phyloP scores from a whole-genome alignment of 2,329 filamentous ascomycete genomes.

The Venturia pyrina region DNA sequence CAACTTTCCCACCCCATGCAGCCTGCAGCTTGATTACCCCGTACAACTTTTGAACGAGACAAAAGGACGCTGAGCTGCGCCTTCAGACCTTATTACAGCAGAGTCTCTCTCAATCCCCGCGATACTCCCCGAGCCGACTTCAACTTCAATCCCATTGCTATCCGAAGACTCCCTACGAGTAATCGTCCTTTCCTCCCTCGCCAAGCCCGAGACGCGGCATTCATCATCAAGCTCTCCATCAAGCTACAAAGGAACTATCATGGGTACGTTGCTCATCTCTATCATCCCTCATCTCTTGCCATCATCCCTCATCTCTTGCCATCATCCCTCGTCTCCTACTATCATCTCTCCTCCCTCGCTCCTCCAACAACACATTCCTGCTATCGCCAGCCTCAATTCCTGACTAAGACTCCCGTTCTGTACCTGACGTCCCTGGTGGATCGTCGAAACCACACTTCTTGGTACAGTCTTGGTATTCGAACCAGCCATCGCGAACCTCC shows the following conservation, averaged over 20 bases:
- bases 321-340: too few species aligned
- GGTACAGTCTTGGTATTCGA: neutral
- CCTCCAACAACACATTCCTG: too few species aligned
- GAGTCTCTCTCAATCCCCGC: neutral
- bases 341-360: too few species aligned
- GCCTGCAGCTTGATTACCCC: neutral
- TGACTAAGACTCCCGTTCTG: neutral
- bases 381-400: neutral
- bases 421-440: neutral
- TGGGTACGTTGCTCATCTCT: constrained; percentile 2
- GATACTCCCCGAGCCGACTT: neutral
- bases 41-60: neutral
- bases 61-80: constrained; percentile 3
- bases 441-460: neutral
- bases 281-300: too few species aligned
- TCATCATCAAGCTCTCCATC: neutral
- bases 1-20: too few species aligned
- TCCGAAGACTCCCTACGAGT: neutral
- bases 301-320: too few species aligned
- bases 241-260: neutral
- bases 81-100: too few species aligned
- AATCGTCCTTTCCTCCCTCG: neutral
- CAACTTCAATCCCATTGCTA: neutral
- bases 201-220: neutral
- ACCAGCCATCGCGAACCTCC: neutral